Evolutionary conservation across 2,329 filamentous ascomycete genomes (phyloP).

Genomic region (Mollisia scopiformis): DNA sequence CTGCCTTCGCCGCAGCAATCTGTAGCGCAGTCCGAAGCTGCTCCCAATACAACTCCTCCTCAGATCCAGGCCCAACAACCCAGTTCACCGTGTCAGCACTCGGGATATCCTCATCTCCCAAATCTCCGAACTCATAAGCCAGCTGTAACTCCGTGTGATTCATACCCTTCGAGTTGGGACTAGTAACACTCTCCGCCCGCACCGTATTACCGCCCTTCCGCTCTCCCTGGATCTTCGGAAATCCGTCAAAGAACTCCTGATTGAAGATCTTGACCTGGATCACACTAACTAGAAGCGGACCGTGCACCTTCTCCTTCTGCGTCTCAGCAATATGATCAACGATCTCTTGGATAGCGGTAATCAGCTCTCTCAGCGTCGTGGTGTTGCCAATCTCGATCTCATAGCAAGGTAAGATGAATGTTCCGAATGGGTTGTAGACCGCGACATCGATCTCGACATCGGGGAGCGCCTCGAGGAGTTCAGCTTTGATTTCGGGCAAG

Average conservation of each 20-base stretch:
- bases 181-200: neutral
- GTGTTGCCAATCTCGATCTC: neutral
- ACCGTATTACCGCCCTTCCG: neutral
- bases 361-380: neutral
- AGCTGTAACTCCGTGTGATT: neutral
- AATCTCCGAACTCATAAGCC: neutral
- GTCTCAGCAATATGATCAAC: neutral
- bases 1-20: neutral
- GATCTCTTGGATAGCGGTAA: neutral
- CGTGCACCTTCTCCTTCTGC: neutral
- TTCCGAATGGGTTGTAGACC: neutral
- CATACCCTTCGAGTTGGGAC: neutral
- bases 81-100: neutral
- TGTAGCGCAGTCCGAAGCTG: neutral
- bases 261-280: neutral
- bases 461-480: neutral
- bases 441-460: neutral
- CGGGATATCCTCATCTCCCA: neutral
- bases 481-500: neutral
- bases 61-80: neutral
- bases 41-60: neutral
- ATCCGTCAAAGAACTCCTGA: neutral
- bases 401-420: neutral
- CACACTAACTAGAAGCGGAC: neutral
- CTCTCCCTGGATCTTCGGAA: neutral